These are phyloP conservation scores for Penicillium flavigenum DNA, from an alignment of 495 filamentous ascomycete genomes.

Conservation along the genomic window DNA sequence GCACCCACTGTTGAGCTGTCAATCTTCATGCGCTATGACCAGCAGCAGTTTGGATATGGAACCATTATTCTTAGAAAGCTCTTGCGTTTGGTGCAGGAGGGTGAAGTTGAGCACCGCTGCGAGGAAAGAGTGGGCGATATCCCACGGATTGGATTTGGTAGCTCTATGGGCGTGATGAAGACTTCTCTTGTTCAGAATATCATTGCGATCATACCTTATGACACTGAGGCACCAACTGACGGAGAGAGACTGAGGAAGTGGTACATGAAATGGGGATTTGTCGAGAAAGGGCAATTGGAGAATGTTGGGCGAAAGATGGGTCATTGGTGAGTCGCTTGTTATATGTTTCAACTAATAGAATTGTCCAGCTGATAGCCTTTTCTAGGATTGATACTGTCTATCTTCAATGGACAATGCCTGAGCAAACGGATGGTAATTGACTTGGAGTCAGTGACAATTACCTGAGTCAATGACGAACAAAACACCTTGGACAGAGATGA, in stretches of 20 bases:
- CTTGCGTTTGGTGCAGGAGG: slow-evolving; percentile 7
- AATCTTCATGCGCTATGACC: slow-evolving; percentile 29
- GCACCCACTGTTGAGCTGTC: slow-evolving; percentile 32
- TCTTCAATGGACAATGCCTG: slow-evolving; percentile 16
- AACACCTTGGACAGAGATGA: not conserved
- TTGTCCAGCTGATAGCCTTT: not conserved
- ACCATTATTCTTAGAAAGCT: slow-evolving; percentile 19
- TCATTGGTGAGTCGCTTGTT: slow-evolving; percentile 15
- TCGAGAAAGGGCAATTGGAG: slow-evolving; percentile 26
- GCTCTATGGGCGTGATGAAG: not conserved
- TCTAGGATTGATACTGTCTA: slow-evolving; percentile 27
- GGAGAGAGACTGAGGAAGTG: slow-evolving; percentile 28
- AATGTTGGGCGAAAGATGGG: slow-evolving; percentile 28
- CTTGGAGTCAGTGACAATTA: not conserved
- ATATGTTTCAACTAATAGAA: not conserved
- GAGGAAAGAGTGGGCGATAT: slow-evolving; percentile 11
- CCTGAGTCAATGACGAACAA: not conserved
- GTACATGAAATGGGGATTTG: slow-evolving; percentile 29
- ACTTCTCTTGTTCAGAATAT: slow-evolving; percentile 23
- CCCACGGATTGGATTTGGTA: not conserved
- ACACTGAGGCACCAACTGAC: slow-evolving; percentile 22
- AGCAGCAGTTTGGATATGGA: slow-evolving; percentile 22
- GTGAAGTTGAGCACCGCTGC: slow-evolving; percentile 8
- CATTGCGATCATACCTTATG: slow-evolving; percentile 31
- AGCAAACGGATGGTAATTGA: not conserved